Percentiles rank a stretch among this genome's conserved stretches.
Conservation (phyloP, 2,329 filamentous ascomycete species). For the Scedosporium dehoogii region DNA sequence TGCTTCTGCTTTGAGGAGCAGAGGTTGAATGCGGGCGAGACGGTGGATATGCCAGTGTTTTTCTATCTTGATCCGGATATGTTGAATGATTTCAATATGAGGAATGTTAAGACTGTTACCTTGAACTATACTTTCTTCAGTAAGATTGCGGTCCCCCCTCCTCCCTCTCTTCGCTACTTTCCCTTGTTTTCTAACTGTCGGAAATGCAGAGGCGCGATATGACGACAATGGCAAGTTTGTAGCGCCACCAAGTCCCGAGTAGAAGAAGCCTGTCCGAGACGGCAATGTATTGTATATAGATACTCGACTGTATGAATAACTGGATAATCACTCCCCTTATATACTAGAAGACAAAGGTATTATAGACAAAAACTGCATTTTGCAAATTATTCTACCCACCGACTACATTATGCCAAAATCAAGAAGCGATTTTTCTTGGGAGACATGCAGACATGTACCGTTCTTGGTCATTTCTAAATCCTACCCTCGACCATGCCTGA, state of each 20-base stretch:
- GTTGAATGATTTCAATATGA: constrained; percentile 85
- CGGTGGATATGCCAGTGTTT: constrained; percentile 98
- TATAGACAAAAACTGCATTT: neutral
- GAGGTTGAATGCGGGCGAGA: constrained; percentile 86
- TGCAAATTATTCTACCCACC: neutral
- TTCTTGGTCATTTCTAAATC: too few species aligned
- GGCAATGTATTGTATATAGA: neutral
- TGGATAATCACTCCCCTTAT: constrained; percentile 5
- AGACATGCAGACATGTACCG: too few species aligned
- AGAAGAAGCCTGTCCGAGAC: neutral
- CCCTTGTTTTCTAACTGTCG: constrained; percentile 17
- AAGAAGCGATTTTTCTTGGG: too few species aligned
- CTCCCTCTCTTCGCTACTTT: neutral
- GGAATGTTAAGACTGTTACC: constrained; percentile 87
- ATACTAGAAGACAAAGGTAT: constrained; percentile 5
- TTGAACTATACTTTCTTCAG: constrained; percentile 98
- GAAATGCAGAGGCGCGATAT: constrained; percentile 32
- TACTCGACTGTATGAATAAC: neutral
- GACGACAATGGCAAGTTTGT: constrained; percentile 35
- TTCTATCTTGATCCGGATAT: constrained; percentile 98
- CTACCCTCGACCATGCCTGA: too few species aligned
- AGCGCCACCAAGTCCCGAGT: constrained; percentile 20
- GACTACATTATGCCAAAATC: too few species aligned
- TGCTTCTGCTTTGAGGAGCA: constrained; percentile 99
- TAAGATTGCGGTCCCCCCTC: constrained; percentile 42